These are phyloP conservation scores for Barnettozyma wickerhamii DNA, from an alignment of 805 yeast species.

Conservation along the genomic window DNA sequence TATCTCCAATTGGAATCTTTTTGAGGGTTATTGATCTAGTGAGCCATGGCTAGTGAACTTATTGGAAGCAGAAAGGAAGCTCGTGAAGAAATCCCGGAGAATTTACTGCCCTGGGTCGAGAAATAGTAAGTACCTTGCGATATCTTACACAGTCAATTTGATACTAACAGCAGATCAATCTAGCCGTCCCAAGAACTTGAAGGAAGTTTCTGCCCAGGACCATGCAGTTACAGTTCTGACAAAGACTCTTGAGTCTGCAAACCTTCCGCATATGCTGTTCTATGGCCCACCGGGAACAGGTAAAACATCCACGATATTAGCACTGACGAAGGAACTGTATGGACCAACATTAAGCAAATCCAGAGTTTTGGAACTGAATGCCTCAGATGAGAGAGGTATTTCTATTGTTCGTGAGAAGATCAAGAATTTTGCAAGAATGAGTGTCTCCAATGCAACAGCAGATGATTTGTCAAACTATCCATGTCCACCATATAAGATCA, in stretches of 20 bases:
- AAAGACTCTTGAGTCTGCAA: constrained; percentile 72
- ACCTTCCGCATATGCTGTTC: constrained; percentile 86
- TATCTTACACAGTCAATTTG: no score
- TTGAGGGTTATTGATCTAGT: no score
- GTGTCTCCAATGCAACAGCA: constrained; percentile 74
- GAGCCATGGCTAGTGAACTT: constrained; percentile 6
- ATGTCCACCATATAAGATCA: constrained; percentile 94
- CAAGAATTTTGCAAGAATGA: constrained; percentile 79
- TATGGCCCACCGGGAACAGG: constrained; percentile 97
- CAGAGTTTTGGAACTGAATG: constrained; percentile 79
- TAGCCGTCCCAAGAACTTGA: constrained; percentile 78
- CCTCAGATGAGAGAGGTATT: constrained; percentile 90
- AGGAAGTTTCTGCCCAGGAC: constrained; percentile 89
- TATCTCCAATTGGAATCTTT: no score
- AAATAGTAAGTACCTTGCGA: constrained; percentile 56
- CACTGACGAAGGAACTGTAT: constrained; percentile 73
- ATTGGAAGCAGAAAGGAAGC: constrained; percentile 27
- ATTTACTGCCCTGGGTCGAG: constrained; percentile 82
- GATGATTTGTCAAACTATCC: constrained; percentile 75
- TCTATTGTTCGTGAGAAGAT: constrained; percentile 82
- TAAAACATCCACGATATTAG: constrained; percentile 83
- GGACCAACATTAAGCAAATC: constrained; percentile 67
- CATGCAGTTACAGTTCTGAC: constrained; percentile 82
- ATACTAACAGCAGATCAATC: neutral
- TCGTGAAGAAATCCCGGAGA: constrained; percentile 20